Percentiles rank a stretch among this genome's conserved stretches.
Conservation (phyloP, 1,139 yeast genomes). For the Yamadazyma jaroonii region DNA sequence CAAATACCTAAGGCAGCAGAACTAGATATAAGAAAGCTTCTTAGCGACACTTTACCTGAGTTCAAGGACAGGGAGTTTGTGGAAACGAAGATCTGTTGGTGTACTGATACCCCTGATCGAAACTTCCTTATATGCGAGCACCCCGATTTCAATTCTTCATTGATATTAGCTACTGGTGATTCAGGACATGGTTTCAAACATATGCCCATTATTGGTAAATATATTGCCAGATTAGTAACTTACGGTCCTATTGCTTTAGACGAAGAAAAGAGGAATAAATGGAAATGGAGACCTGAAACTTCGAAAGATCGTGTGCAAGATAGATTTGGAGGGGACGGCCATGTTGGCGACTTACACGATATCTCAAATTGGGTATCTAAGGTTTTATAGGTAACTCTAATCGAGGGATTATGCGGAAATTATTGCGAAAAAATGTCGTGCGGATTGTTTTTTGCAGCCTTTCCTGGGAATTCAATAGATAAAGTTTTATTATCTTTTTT, state of each 20-base stretch:
- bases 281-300: slow-evolving; percentile 22
- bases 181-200: slow-evolving; percentile 16
- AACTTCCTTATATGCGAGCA: slow-evolving; percentile 11
- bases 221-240: slow-evolving; percentile 1
- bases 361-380: slow-evolving; percentile 17
- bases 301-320: slow-evolving; percentile 16
- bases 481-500: too few relatives aligned
- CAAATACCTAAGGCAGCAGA: slow-evolving; percentile 21
- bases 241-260: slow-evolving; percentile 10
- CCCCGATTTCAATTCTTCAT: slow-evolving; percentile 9
- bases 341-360: slow-evolving; percentile 21
- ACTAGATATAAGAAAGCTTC: slow-evolving; percentile 17
- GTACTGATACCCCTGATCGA: slow-evolving; percentile 13
- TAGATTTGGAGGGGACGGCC: slow-evolving; percentile 23
- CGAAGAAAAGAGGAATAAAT: slow-evolving; percentile 13
- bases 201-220: slow-evolving; percentile 14
- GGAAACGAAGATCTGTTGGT: slow-evolving; percentile 14
- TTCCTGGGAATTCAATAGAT: too few relatives aligned
- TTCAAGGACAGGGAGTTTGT: slow-evolving; percentile 10
- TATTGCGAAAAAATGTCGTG: too few relatives aligned
- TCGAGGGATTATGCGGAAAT: too few relatives aligned
- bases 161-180: slow-evolving; percentile 15
- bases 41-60: slow-evolving; percentile 14
- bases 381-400: too few relatives aligned
- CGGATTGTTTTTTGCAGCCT: too few relatives aligned